These are phyloP conservation scores for Rutstroemia sp. DNA, from an alignment of 2,329 filamentous ascomycete species.

Conservation along the genomic window DNA sequence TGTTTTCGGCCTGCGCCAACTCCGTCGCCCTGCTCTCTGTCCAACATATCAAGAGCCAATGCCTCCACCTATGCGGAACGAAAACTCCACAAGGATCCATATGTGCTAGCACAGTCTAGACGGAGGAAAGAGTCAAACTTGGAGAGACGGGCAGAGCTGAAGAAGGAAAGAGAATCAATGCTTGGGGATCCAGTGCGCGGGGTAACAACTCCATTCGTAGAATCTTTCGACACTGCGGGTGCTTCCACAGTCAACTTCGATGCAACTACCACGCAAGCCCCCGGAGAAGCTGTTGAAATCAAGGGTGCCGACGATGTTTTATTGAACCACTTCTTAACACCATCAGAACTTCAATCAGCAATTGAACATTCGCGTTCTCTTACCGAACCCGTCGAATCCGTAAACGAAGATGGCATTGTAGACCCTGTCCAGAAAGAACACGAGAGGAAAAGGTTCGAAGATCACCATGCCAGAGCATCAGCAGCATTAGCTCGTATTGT, in stretches of 20 bases:
- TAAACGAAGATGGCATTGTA: constrained; percentile 23
- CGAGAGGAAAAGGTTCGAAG: constrained; percentile 37
- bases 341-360: constrained; percentile 58
- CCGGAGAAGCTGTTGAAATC: constrained; percentile 37
- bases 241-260: constrained; percentile 16
- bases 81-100: constrained; percentile 69
- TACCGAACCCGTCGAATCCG: constrained; percentile 43
- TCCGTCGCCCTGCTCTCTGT: constrained; percentile 42
- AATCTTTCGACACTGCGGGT: constrained; percentile 64
- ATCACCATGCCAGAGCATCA: constrained; percentile 58
- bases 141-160: constrained; percentile 63
- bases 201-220: constrained; percentile 70
- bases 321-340: constrained; percentile 71
- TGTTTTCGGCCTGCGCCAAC: constrained; percentile 49
- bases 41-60: constrained; percentile 57
- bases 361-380: constrained; percentile 62
- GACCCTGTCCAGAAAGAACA: constrained; percentile 37
- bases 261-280: constrained; percentile 29
- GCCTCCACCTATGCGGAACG: constrained; percentile 52
- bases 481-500: constrained; percentile 76
- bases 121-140: constrained; percentile 80
- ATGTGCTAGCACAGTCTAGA: constrained; percentile 70
- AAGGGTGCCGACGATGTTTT: constrained; percentile 42
- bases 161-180: constrained; percentile 53
- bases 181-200: constrained; percentile 77